phyloP scores from a whole-genome alignment of 345 rosid species.

The Cardamine chenopodiifolia region DNA sequence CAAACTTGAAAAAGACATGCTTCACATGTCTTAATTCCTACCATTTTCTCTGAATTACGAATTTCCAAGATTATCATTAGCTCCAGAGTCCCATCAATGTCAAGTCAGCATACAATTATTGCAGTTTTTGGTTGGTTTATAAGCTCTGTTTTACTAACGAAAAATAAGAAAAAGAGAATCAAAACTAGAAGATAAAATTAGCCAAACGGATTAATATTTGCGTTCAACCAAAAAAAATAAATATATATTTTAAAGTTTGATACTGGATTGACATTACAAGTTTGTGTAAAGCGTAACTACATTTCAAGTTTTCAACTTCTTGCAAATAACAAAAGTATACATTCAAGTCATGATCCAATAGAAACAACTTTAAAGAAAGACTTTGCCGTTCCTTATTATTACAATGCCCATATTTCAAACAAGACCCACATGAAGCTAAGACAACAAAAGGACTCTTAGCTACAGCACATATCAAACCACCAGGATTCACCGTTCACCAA shows the following conservation, averaged over 20 bases:
- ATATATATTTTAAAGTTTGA: background rate
- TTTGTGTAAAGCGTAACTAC: background rate
- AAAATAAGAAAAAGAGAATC: background rate
- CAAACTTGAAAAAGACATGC: constrained; percentile 22
- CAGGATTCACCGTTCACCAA: background rate
- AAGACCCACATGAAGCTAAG: constrained; percentile 23
- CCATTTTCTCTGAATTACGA: background rate
- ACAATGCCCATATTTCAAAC: constrained; percentile 30
- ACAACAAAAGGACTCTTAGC: constrained; percentile 35
- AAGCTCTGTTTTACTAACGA: background rate
- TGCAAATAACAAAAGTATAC: constrained; percentile 21
- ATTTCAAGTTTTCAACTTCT: constrained; percentile 27
- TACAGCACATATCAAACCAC: constrained; percentile 2
- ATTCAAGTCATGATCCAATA: constrained; percentile 17
- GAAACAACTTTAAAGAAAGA: constrained; percentile 28
- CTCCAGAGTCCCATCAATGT: background rate
- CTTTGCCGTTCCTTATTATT: constrained; percentile 28
- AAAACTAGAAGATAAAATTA: background rate
- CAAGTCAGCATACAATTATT: background rate
- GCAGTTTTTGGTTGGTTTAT: background rate
- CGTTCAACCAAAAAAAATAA: background rate
- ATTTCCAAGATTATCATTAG: background rate
- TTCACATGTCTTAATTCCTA: constrained; percentile 23
- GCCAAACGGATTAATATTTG: background rate
- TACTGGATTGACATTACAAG: background rate